Base-by-base conservation (phyloP, 2,329 filamentous ascomycete species). In the Raffaelea albimanens region DNA sequence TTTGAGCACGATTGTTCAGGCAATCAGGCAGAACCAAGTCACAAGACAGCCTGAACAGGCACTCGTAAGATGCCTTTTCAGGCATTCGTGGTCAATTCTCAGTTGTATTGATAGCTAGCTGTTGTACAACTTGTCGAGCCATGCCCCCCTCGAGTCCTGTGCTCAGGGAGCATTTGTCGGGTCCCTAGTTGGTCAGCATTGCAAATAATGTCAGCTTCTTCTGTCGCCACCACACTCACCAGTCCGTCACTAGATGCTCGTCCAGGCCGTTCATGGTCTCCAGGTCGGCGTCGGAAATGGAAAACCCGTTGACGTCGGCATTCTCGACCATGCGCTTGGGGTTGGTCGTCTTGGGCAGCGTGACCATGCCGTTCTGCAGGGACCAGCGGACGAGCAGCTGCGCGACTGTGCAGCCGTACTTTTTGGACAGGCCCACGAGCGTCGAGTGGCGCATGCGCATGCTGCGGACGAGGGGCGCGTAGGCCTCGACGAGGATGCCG, bases 321-420 rank as follows among this genome's bases (percentile, higher is more conserved):
- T 89, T 90, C 59, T 81, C 76, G 4, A 75, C 55, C 47, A 89
- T 80, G 22, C 85, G 72, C 43, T 76, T 72, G 58, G 70, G 69
- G 50, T 69, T 76, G 20, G 75, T 70, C 59, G 83, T 87, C 72
- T 93, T 90, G 4, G 85, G 85, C 52, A 90, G 66, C 4, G 83
- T 80, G 40, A 88, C 76, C 56, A 82, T 82, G 33, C 78, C 80
- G 59, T 88, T 77, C 62, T 93, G 86, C 53, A 91, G 63, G 47
- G 79, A 83, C 87, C 87, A 93, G 47, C 85, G 67, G 42, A 94
- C 73, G 61, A 93, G 67, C 33, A 94, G 66, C 63, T 93, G 87
- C 3, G 81, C 85, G 1, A 82, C 76, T 0, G 80, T 82, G 60
- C 82, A 87, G 0, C 63, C 64, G 63, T 93, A 87, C 61, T 85